phyloP scores from a whole-genome alignment of 495 filamentous ascomycete genomes.

The Xylaria longipes region DNA sequence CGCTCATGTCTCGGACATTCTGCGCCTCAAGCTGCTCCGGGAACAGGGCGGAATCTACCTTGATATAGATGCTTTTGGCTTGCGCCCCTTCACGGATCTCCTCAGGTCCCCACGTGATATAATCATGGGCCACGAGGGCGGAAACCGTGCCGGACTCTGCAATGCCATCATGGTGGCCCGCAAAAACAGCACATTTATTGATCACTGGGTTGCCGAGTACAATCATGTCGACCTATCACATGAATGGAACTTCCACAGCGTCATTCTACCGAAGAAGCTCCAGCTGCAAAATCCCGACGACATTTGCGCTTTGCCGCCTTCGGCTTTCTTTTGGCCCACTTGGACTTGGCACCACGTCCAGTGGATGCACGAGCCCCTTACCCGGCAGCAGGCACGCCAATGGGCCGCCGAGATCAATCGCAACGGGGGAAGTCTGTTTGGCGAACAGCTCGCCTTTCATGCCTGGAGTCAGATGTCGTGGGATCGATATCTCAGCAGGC shows the following conservation, averaged over 20 bases:
- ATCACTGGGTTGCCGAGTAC: conserved; percentile 52
- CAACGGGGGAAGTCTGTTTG: conserved; percentile 49
- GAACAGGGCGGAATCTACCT: conserved; percentile 55
- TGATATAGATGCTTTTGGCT: conserved; percentile 51
- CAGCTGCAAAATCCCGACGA: conserved; percentile 45
- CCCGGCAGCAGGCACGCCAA: conserved; percentile 38
- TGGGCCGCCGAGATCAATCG: conserved; percentile 45
- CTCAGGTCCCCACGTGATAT: conserved; percentile 43
- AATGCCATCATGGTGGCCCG: conserved; percentile 55
- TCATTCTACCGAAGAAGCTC: conserved; percentile 51
- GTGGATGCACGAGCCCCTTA: conserved; percentile 53
- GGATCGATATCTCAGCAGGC: conserved; percentile 47
- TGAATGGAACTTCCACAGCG: conserved; percentile 57
- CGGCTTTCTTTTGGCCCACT: conserved; percentile 58
- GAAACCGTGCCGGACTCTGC: conserved; percentile 53
- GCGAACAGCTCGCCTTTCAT: conserved; percentile 54
- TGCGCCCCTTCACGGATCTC: conserved; percentile 46
- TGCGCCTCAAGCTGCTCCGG: conserved; percentile 51
- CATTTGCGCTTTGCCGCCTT: conserved; percentile 51
- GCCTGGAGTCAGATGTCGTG: conserved; percentile 56
- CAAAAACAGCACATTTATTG: conserved; percentile 47
- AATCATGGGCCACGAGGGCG: conserved; percentile 54
- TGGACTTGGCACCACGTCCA: conserved; percentile 55
- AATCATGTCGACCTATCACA: conserved; percentile 42
- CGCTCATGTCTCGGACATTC: conserved; percentile 52